phyloP scores from a whole-genome alignment of 2,329 filamentous ascomycete genomes.

The Tolypocladium album region DNA sequence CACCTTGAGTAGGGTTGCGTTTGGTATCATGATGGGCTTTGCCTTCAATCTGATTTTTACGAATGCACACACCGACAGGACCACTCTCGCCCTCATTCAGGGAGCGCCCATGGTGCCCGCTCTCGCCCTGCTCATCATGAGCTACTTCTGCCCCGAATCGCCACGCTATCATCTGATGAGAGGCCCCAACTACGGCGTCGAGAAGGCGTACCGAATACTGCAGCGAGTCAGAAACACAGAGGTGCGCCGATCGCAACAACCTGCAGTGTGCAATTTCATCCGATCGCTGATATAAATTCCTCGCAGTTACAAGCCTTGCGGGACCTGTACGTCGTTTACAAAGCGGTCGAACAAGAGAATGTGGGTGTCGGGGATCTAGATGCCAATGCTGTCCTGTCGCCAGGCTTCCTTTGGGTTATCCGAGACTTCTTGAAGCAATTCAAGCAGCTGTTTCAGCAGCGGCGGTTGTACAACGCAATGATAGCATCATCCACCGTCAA shows the following conservation, averaged over 20 bases:
- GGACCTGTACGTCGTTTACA: conserved; percentile 29
- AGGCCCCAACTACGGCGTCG: conserved; percentile 23
- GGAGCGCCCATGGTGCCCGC: conserved; percentile 27
- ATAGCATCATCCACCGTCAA: conserved; percentile 19
- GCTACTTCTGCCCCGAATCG: conserved; percentile 28
- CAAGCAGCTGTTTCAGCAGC: conserved; percentile 14
- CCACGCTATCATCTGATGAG: conserved; percentile 30
- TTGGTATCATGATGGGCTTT: conserved; percentile 24
- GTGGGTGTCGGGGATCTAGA: conserved; percentile 13
- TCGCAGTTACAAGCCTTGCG: conserved; percentile 26
- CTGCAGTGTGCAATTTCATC: not conserved
- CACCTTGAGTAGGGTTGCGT: conserved; percentile 15
- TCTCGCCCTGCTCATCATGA: conserved; percentile 20
- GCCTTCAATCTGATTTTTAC: conserved; percentile 26
- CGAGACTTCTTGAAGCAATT: conserved; percentile 17
- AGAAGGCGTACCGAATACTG: conserved; percentile 24
- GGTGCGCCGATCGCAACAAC: conserved; percentile 2
- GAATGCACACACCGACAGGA: conserved; percentile 4
- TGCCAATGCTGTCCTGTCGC: conserved; percentile 9
- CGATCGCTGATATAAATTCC: not conserved
- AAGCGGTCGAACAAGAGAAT: conserved; percentile 18
- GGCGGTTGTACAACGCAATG: conserved; percentile 19
- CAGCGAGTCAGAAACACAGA: conserved; percentile 25
- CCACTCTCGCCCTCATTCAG: conserved; percentile 21
- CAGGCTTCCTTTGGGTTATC: conserved; percentile 16